Evolutionary conservation across 2,329 filamentous ascomycete species (phyloP).

Genomic region (Penicillium sp.): DNA sequence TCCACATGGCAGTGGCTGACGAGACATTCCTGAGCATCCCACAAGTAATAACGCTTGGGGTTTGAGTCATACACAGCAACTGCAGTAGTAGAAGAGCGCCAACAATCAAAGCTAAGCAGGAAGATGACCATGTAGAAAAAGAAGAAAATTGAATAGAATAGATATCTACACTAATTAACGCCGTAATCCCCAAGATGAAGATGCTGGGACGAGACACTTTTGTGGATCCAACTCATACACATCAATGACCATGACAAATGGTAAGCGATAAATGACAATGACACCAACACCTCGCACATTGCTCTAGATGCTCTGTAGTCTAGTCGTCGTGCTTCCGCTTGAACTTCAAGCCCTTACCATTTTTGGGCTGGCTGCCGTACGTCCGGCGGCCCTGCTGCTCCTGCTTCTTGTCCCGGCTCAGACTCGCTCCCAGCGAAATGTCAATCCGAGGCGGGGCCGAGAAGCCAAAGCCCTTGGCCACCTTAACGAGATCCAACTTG

Average conservation of each 20-base stretch:
- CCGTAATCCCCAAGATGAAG: slow-evolving; percentile 24
- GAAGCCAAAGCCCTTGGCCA: slow-evolving; percentile 84
- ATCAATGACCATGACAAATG: slow-evolving; percentile 5
- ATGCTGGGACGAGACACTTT: slow-evolving; percentile 28
- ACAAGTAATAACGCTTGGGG: not conserved
- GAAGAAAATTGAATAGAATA: slow-evolving; percentile 21
- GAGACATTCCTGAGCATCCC: not conserved
- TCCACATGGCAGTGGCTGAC: slow-evolving; percentile 6
- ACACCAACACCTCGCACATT: not conserved
- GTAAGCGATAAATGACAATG: not conserved
- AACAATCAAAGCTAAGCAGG: not conserved
- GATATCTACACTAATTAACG: slow-evolving; percentile 29
- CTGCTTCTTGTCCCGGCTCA: slow-evolving; percentile 72
- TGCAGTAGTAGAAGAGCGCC: not conserved
- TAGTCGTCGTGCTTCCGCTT: slow-evolving; percentile 49
- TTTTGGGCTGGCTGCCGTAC: slow-evolving; percentile 75
- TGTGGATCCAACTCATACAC: slow-evolving; percentile 24
- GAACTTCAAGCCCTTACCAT: slow-evolving; percentile 57
- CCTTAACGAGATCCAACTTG: slow-evolving; percentile 78
- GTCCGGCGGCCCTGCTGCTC: slow-evolving; percentile 60
- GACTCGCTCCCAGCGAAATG: slow-evolving; percentile 73
- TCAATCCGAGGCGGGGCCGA: slow-evolving; percentile 74
- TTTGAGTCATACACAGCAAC: not conserved
- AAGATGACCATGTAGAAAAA: not conserved
- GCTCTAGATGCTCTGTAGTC: not conserved